These are phyloP conservation scores for Solanum tacnaense DNA, from an alignment of 257 asterid species.

Conservation along the genomic window DNA sequence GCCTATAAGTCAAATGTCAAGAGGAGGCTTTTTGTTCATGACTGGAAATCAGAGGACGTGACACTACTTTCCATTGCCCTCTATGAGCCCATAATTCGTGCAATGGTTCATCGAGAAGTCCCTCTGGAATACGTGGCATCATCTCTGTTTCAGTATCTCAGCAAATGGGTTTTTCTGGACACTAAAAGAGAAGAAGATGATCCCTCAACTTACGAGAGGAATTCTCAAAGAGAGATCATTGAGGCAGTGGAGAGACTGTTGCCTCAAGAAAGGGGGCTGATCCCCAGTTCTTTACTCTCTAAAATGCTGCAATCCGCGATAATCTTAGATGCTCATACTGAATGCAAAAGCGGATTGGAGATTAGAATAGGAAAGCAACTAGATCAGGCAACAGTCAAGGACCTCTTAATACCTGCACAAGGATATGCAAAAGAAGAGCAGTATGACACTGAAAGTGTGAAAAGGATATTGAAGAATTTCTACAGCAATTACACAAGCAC, in stretches of 20 bases:
- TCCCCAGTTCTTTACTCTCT: slow-evolving; percentile 39
- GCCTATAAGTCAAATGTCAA: slow-evolving; percentile 27
- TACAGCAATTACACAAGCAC: slow-evolving; percentile 25
- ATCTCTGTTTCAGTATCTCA: slow-evolving; percentile 34
- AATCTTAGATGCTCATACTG: slow-evolving; percentile 25
- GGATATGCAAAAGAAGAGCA: slow-evolving; percentile 45
- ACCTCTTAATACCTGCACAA: slow-evolving; percentile 47
- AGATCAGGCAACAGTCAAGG: slow-evolving; percentile 36
- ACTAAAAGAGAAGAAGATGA: slow-evolving; percentile 18
- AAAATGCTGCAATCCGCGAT: slow-evolving; percentile 47
- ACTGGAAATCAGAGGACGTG: slow-evolving; percentile 50
- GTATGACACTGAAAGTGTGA: slow-evolving; percentile 49
- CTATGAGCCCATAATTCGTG: slow-evolving; percentile 38
- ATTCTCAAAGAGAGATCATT: slow-evolving; percentile 33
- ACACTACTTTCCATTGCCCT: slow-evolving; percentile 26
- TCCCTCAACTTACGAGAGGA: slow-evolving; percentile 3
- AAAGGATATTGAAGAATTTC: slow-evolving; percentile 55
- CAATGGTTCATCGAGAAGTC: slow-evolving; percentile 28
- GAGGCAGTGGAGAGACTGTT: slow-evolving; percentile 47
- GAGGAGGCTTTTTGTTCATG: slow-evolving; percentile 47
- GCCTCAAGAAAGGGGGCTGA: slow-evolving; percentile 23
- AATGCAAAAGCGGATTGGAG: slow-evolving; percentile 50
- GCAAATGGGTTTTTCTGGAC: slow-evolving; percentile 42
- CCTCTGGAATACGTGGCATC: slow-evolving; percentile 43
- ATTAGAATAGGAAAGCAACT: slow-evolving; percentile 56